phyloP scores from a whole-genome alignment of 2,329 filamentous ascomycete genomes.

The Ophiostoma pallidulum region DNA sequence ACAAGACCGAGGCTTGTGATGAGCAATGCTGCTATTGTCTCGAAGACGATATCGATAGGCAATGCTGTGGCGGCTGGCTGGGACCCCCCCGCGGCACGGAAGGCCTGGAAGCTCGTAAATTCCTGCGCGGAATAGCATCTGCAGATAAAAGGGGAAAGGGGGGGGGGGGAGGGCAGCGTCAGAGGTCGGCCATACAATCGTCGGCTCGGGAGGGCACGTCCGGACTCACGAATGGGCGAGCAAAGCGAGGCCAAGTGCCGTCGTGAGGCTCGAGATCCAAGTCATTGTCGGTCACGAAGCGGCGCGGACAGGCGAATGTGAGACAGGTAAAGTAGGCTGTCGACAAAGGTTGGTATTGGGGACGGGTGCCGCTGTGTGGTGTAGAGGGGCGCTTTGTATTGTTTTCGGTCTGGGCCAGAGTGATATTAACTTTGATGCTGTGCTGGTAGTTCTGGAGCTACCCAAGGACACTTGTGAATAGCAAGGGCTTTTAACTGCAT shows the following conservation, averaged over 20 bases:
- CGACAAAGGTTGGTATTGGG: too few species aligned
- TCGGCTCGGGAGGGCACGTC: constrained; percentile 10
- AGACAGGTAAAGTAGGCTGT: too few species aligned
- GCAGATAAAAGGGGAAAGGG: constrained; percentile 10
- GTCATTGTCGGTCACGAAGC: constrained; percentile 44
- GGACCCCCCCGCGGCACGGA: constrained; percentile 25
- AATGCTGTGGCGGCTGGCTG: constrained; percentile 42
- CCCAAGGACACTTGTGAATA: too few species aligned
- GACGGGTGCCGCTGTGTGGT: too few species aligned
- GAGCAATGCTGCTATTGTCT: constrained; percentile 71
- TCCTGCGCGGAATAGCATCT: constrained; percentile 97
- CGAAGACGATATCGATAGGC: constrained; percentile 78
- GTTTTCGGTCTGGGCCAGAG: too few species aligned
- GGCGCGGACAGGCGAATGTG: neutral
- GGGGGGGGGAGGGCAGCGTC: neutral
- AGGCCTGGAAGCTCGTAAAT: constrained; percentile 65
- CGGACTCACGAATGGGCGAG: constrained; percentile 73
- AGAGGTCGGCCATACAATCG: neutral
- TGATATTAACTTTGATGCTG: too few species aligned
- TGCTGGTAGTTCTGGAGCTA: too few species aligned
- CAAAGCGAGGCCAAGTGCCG: constrained; percentile 65
- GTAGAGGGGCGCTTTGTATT: too few species aligned
- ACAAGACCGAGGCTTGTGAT: constrained; percentile 80
- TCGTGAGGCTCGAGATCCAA: constrained; percentile 60
- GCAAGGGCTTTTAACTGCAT: too few species aligned